These are phyloP conservation scores for Andrographis paniculata DNA, from an alignment of 305 asterid species.

Conservation along the genomic window DNA sequence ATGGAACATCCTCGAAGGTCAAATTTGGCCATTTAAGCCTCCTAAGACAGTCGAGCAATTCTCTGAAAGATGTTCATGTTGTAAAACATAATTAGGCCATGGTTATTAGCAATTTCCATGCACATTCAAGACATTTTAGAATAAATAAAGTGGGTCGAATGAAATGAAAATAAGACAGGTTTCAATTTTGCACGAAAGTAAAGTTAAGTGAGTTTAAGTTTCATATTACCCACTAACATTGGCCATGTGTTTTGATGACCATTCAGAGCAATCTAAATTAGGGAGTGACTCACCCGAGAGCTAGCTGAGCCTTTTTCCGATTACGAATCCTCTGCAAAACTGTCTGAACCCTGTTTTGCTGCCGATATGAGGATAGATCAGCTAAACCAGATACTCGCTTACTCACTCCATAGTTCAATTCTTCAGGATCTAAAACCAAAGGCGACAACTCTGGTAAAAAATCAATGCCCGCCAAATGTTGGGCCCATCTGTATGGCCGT, in stretches of 20 bases:
- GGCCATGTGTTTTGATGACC: constrained; percentile 2
- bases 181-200: too few relatives aligned
- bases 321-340: constrained; percentile 86
- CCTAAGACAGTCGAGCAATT: constrained; percentile 61
- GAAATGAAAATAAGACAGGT: too few relatives aligned
- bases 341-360: constrained; percentile 85
- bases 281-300: constrained; percentile 84
- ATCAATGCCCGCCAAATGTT: constrained; percentile 97
- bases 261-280: constrained; percentile 11
- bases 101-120: neutral
- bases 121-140: constrained; percentile 1
- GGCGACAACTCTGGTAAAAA: constrained; percentile 94
- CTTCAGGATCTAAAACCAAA: constrained; percentile 43
- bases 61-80: constrained; percentile 51
- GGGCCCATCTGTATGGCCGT: constrained; percentile 97
- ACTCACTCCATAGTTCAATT: constrained; percentile 40
- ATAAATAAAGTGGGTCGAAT: constrained; percentile 9
- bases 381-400: constrained; percentile 41
- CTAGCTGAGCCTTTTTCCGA: constrained; percentile 87
- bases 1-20: constrained; percentile 67
- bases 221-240: constrained; percentile 19
- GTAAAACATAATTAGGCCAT: constrained; percentile 12
- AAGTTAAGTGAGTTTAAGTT: constrained; percentile 11
- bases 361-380: constrained; percentile 78
- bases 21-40: constrained; percentile 80